phyloP scores from a whole-genome alignment of 768 basidiomycete species.

The Termitomyces sp. region DNA sequence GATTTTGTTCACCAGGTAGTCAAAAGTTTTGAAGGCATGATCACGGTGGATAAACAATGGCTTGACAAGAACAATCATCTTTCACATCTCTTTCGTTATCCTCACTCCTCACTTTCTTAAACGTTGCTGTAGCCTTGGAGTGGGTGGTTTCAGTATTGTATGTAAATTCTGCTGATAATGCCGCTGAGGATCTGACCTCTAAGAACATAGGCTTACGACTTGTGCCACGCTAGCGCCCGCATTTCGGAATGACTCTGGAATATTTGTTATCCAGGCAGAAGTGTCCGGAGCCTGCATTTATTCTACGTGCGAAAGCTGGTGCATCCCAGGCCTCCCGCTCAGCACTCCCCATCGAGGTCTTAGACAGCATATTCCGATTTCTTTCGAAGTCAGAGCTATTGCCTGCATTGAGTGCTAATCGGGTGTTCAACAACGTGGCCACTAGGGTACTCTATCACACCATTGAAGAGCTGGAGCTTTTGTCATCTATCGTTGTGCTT shows the following conservation, averaged over 20 bases:
- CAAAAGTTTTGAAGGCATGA: neutral
- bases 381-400: conserved; percentile 18
- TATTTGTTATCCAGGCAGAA: neutral
- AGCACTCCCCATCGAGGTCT: conserved; percentile 27
- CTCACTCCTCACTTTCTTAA: neutral
- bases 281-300: neutral
- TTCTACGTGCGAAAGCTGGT: neutral
- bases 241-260: neutral
- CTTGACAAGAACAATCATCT: conserved; percentile 2
- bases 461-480: conserved; percentile 28
- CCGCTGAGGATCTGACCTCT: neutral
- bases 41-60: neutral
- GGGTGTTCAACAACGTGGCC: conserved; percentile 23
- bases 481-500: conserved; percentile 30
- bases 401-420: conserved; percentile 20
- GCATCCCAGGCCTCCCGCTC: conserved; percentile 4
- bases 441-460: conserved; percentile 25
- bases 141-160: neutral
- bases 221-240: neutral
- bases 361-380: conserved; percentile 23
- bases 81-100: neutral
- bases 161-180: conserved; percentile 5
- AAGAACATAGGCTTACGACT: neutral
- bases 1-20: neutral
- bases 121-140: neutral